phyloP scores from a whole-genome alignment of 1,284 basidiomycete species.

The Rhodotorula sp. region DNA sequence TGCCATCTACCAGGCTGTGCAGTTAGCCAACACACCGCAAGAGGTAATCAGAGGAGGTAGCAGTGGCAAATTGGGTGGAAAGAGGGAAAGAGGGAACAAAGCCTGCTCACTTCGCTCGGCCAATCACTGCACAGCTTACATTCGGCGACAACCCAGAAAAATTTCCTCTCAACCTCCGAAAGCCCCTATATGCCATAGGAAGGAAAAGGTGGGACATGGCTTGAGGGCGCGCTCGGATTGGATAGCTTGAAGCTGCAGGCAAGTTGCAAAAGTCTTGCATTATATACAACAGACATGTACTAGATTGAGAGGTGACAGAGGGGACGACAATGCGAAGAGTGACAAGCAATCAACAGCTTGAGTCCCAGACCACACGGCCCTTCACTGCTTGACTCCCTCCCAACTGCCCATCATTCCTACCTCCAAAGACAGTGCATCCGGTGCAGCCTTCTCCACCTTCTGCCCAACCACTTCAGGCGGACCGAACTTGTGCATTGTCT shows the following conservation, averaged over 20 bases:
- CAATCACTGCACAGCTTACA: too few relatives aligned
- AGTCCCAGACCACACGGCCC: neutral
- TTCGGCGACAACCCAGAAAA: too few relatives aligned
- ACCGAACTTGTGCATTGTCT: constrained; percentile 44
- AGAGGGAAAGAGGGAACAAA: neutral
- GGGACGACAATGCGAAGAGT: neutral
- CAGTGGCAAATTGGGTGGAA: neutral
- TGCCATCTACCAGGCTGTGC: too few relatives aligned
- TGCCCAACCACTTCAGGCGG: constrained; percentile 18
- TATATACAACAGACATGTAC: too few relatives aligned
- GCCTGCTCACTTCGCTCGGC: too few relatives aligned
- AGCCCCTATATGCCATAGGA: too few relatives aligned
- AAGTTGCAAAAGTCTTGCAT: too few relatives aligned
- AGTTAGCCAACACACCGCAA: too few relatives aligned
- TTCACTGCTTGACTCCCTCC: constrained; percentile 6
- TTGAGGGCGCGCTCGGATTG: too few relatives aligned
- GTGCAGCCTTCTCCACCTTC: neutral
- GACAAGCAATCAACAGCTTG: neutral
- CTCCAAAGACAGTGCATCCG: constrained; percentile 25
- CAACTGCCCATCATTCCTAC: constrained; percentile 37
- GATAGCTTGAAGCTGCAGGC: neutral
- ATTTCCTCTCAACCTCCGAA: too few relatives aligned
- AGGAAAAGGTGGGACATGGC: too few relatives aligned
- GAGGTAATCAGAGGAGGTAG: neutral
- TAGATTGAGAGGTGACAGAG: too few relatives aligned